These are phyloP conservation scores for Calonectria hawksworthii DNA, from an alignment of 2,329 filamentous ascomycete genomes.

Conservation along the genomic window DNA sequence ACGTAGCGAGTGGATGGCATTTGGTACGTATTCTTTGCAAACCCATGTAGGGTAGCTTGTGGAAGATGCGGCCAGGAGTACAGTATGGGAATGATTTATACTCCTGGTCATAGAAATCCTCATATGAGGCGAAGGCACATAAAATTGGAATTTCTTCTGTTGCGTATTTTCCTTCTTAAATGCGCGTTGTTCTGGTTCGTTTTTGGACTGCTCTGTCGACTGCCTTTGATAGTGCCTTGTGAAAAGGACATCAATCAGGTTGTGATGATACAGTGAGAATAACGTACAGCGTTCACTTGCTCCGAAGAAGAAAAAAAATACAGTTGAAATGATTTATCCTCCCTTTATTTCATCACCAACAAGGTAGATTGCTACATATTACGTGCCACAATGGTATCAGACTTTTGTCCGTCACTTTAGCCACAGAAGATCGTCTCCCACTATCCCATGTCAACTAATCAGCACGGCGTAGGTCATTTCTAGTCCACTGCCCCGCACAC, in stretches of 20 bases:
- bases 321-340: background rate
- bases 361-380: background rate
- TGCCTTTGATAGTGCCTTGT: too few relatives aligned
- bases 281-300: too few relatives aligned
- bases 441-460: background rate
- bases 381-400: background rate
- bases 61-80: background rate
- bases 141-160: too few relatives aligned
- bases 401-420: background rate
- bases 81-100: background rate
- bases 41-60: background rate
- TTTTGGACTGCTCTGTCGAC: too few relatives aligned
- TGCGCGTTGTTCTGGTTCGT: background rate
- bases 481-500: background rate
- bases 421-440: background rate
- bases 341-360: background rate
- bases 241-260: too few relatives aligned
- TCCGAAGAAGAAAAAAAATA: too few relatives aligned
- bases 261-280: too few relatives aligned
- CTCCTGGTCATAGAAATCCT: background rate
- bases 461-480: background rate
- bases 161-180: too few relatives aligned
- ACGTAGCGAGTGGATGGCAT: background rate
- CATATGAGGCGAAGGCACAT: too few relatives aligned
- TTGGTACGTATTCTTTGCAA: background rate